Evolutionary conservation across 108 stramenopile genomes (phyloP).

Genomic region (Cylindrotheca closterium): DNA sequence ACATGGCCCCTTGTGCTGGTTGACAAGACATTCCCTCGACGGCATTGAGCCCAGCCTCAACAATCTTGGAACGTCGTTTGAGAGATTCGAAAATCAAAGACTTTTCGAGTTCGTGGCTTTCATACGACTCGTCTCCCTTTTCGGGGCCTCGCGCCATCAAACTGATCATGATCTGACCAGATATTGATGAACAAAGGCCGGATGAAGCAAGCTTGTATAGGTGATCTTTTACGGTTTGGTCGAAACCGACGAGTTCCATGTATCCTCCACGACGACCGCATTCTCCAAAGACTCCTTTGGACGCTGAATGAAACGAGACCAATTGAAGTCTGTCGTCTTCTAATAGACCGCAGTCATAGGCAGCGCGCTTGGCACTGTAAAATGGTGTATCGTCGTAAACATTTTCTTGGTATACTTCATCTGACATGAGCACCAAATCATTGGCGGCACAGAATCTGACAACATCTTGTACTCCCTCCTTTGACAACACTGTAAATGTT

Average conservation of each 20-base stretch:
- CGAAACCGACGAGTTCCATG: slow-evolving; percentile 89
- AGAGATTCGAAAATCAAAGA: slow-evolving; percentile 59
- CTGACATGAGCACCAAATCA: slow-evolving; percentile 88
- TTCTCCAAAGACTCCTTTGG: slow-evolving; percentile 97
- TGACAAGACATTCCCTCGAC: slow-evolving; percentile 94
- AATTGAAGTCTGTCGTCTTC: slow-evolving; percentile 79
- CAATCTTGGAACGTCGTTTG: slow-evolving; percentile 66
- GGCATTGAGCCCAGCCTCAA: slow-evolving; percentile 80
- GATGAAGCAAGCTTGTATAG: slow-evolving; percentile 94
- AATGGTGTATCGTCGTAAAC: slow-evolving; percentile 88
- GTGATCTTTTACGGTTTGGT: slow-evolving; percentile 75
- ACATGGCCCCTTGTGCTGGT: slow-evolving; percentile 94
- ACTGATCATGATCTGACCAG: slow-evolving; percentile 92
- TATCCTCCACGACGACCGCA: slow-evolving; percentile 99
- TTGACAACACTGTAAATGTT: slow-evolving; percentile 50
- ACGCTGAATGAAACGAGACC: slow-evolving; percentile 92
- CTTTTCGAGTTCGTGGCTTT: slow-evolving; percentile 71
- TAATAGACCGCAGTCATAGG: slow-evolving; percentile 66
- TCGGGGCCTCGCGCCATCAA: slow-evolving; percentile 93
- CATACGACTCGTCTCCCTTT: slow-evolving; percentile 69
- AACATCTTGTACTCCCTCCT: slow-evolving; percentile 80
- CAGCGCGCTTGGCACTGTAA: slow-evolving; percentile 81
- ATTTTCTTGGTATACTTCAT: slow-evolving; percentile 99
- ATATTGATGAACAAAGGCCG: slow-evolving; percentile 81
- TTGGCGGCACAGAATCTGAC: slow-evolving; percentile 84